A percentile compares a stretch with the other conserved stretches of the same genome.
These are phyloP conservation scores for Hyaloscypha bicolor DNA, from an alignment of 495 filamentous ascomycete genomes.

Conservation along the genomic window DNA sequence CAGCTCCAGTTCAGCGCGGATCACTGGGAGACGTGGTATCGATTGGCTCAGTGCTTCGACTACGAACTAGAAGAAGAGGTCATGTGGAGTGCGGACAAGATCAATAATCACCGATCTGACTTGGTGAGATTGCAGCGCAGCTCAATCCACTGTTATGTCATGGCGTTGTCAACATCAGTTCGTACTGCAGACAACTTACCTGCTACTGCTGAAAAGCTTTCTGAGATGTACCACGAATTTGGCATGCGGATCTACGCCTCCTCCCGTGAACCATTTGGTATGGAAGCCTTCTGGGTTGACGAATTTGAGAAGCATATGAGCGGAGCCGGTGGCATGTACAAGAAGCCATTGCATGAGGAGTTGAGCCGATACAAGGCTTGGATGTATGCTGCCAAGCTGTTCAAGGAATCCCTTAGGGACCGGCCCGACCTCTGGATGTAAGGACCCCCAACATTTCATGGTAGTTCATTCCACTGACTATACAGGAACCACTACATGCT, in stretches of 20 bases:
- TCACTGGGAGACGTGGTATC: conserved; percentile 96
- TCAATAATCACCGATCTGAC: conserved; percentile 81
- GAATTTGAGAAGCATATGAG: conserved; percentile 81
- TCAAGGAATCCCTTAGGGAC: conserved; percentile 70
- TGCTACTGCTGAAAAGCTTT: conserved; percentile 66
- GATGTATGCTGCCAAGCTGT: conserved; percentile 83
- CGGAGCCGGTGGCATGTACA: conserved; percentile 71
- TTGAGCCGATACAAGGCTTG: conserved; percentile 77
- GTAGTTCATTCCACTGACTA: conserved; percentile 23
- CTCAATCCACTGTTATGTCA: conserved; percentile 90
- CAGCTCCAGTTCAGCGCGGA: conserved; percentile 85
- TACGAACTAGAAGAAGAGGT: conserved; percentile 88
- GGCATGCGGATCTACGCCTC: conserved; percentile 88
- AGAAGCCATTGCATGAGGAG: conserved; percentile 68
- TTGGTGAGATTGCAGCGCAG: conserved; percentile 75
- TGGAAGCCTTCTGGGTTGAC: conserved; percentile 75
- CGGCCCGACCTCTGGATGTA: conserved; percentile 85
- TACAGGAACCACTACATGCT: conserved; percentile 81
- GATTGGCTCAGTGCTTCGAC: conserved; percentile 89
- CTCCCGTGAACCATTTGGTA: conserved; percentile 87
- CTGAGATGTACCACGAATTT: conserved; percentile 88
- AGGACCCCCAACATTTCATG: conserved; percentile 38
- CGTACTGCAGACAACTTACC: conserved; percentile 60
- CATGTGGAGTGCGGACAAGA: conserved; percentile 93
- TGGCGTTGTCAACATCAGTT: conserved; percentile 78